Evolutionary conservation across 1,284 basidiomycete genomes (phyloP).

Genomic region (Cystobasidium sp.): DNA sequence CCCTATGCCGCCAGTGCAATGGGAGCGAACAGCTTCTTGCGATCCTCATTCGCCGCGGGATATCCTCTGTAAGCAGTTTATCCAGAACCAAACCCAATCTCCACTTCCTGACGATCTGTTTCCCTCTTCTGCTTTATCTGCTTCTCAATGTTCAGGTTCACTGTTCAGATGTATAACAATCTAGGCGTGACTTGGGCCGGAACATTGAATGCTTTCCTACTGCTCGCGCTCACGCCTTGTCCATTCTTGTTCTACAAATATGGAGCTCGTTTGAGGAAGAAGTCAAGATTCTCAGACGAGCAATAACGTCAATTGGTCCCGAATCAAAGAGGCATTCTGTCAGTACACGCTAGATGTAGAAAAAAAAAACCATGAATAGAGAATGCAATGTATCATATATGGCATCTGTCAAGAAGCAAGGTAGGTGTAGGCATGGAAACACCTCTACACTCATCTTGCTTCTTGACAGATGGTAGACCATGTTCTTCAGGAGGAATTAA

Average conservation of each 20-base stretch:
- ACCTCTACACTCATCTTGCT: too few relatives aligned
- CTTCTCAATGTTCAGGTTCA: slow-evolving; percentile 5
- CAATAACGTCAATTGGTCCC: background rate
- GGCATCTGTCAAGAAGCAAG: too few relatives aligned
- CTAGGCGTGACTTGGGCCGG: slow-evolving; percentile 54
- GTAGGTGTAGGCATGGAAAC: too few relatives aligned
- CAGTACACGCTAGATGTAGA: too few relatives aligned
- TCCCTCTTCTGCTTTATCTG: background rate
- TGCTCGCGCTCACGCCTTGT: slow-evolving; percentile 54
- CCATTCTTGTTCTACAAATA: slow-evolving; percentile 52
- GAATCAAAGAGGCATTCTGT: too few relatives aligned
- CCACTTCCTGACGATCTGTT: background rate
- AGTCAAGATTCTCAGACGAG: slow-evolving; percentile 37
- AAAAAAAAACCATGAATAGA: too few relatives aligned
- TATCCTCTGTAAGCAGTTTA: slow-evolving; percentile 30
- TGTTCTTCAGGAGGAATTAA: too few relatives aligned
- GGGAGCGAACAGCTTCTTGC: slow-evolving; percentile 71
- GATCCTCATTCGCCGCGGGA: slow-evolving; percentile 69
- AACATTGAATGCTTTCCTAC: slow-evolving; percentile 53
- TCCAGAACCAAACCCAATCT: background rate
- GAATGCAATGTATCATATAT: too few relatives aligned
- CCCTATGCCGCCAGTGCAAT: slow-evolving; percentile 77
- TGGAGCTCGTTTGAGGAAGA: slow-evolving; percentile 53
- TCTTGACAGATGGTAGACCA: too few relatives aligned
- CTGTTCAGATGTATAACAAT: slow-evolving; percentile 46